Evolutionary conservation across 2,329 filamentous ascomycete species (phyloP).

Genomic region (Calonectria pauciramosa): DNA sequence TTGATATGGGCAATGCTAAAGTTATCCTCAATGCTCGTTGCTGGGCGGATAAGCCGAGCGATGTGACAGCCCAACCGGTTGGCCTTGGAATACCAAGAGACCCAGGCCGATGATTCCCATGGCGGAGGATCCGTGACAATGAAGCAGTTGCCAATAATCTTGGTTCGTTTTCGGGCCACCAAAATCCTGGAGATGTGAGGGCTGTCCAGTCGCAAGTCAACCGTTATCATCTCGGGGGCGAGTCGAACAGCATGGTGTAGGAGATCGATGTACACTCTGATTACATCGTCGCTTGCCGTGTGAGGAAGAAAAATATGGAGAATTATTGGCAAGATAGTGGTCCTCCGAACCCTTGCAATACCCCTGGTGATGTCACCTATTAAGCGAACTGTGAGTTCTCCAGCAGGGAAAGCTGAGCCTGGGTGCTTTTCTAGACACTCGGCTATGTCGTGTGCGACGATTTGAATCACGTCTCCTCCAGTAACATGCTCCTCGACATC

Average conservation of each 20-base stretch:
- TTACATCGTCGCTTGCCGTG: slow-evolving; percentile 35
- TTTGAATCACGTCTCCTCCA: slow-evolving; percentile 77
- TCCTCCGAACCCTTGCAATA: slow-evolving; percentile 72
- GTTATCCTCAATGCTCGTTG: slow-evolving; percentile 71
- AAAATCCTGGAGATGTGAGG: slow-evolving; percentile 64
- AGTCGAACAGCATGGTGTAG: slow-evolving; percentile 72
- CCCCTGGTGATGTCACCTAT: slow-evolving; percentile 68
- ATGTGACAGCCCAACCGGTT: slow-evolving; percentile 71
- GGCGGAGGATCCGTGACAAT: slow-evolving; percentile 56
- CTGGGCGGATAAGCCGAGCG: slow-evolving; percentile 72
- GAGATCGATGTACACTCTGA: slow-evolving; percentile 65
- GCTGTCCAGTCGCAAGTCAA: slow-evolving; percentile 72
- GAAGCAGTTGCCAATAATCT: slow-evolving; percentile 72
- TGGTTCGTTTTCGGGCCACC: slow-evolving; percentile 66
- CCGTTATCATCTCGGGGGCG: slow-evolving; percentile 72
- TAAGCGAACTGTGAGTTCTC: slow-evolving; percentile 46
- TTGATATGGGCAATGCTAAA: slow-evolving; percentile 70
- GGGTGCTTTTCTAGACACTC: slow-evolving; percentile 30
- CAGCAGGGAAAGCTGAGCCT: slow-evolving; percentile 30
- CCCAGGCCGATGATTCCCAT: slow-evolving; percentile 71
- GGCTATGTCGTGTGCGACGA: slow-evolving; percentile 59
- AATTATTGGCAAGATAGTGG: slow-evolving; percentile 72
- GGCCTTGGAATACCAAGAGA: slow-evolving; percentile 70
- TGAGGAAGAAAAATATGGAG: slow-evolving; percentile 61
- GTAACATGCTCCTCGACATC: slow-evolving; percentile 76